Conservation (phyloP, 2,329 filamentous ascomycete genomes). For the Venturia oleaginea region DNA sequence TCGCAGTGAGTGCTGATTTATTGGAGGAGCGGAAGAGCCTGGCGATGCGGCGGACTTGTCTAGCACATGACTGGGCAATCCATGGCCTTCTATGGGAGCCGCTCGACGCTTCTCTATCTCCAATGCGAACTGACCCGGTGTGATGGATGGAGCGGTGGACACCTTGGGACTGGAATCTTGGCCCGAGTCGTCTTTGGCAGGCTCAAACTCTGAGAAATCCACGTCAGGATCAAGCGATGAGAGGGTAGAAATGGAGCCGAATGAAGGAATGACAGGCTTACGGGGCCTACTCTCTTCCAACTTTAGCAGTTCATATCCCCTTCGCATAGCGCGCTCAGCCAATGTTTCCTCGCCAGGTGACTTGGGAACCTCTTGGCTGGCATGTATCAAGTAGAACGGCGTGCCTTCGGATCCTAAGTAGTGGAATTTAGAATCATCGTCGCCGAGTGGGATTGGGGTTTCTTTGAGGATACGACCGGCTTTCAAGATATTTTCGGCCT, state of each 20-base stretch:
- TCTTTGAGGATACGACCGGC: constrained; percentile 17
- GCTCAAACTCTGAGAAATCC: constrained; percentile 2
- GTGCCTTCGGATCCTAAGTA: constrained; percentile 25
- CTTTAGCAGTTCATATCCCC: not conserved
- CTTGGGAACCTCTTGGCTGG: constrained; percentile 13
- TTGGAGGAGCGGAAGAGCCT: not conserved
- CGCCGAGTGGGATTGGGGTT: constrained; percentile 16
- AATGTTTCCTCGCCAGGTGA: not conserved
- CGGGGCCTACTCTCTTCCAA: not conserved
- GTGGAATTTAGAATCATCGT: constrained; percentile 15
- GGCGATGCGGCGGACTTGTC: not conserved
- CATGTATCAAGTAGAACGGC: constrained; percentile 26
- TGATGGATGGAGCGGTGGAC: not conserved
- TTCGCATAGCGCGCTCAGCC: not conserved
- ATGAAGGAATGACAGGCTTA: constrained; percentile 1
- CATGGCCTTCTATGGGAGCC: not conserved
- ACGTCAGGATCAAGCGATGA: not conserved
- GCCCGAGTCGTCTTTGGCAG: not conserved
- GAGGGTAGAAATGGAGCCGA: not conserved
- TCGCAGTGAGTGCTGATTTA: not conserved
- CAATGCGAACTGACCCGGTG: not conserved
- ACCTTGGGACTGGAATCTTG: not conserved
- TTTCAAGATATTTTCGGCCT: constrained; percentile 18
- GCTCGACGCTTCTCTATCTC: constrained; percentile 2
- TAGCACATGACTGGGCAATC: not conserved